Base-by-base conservation (phyloP, 371 early-diverging fungal genomes). In the Dichotomocladium elegans region DNA sequence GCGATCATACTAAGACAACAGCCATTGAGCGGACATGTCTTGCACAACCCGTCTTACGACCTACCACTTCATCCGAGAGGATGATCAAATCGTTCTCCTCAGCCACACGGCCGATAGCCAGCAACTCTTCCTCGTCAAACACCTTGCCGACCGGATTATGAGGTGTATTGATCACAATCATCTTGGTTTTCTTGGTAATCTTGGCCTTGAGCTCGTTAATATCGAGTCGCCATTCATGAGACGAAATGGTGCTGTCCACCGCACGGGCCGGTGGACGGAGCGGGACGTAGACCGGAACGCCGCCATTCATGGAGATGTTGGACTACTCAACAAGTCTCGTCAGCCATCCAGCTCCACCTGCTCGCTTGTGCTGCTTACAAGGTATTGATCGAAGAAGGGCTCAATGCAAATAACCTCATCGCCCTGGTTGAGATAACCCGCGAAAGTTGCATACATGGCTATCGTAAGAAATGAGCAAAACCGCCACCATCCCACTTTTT, bases 341-440 rank as follows among this genome's bases (percentile, higher is more conserved):
- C 21, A 33, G 6, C 15, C 41, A 19, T 34, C 2, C 27, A 24
- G n/a, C n/a, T n/a, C n/a, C n/a, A n/a, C n/a, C n/a, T n/a, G n/a
- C n/a, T n/a, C n/a, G n/a, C n/a, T n/a, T n/a, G n/a, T n/a, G n/a
- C n/a, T 57, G 72, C 81, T 70, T 73, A 87, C 87, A 55, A 85
- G 88, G 64, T 96, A 97, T 69, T 90, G 91, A 63, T 97, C 98
- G 71, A 94, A 96, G 67, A 90, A 93, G 1, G 95, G 93, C 64
- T 93, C 92, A 79, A 97, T 93, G 50, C 92, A 73, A 51, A 96
- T 90, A 30, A 91, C 94, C 54, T 96, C 95, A 55, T 89, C 83
- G 5, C 88, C 93, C 28, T 85, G 79, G 61, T 91, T 72, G 51
- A 93, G 63, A 37, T 84, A 90, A 21, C 85, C 90, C 37, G 88